Evolutionary conservation across 2,329 filamentous ascomycete genomes (phyloP).

Genomic region (Xylaria digitata): DNA sequence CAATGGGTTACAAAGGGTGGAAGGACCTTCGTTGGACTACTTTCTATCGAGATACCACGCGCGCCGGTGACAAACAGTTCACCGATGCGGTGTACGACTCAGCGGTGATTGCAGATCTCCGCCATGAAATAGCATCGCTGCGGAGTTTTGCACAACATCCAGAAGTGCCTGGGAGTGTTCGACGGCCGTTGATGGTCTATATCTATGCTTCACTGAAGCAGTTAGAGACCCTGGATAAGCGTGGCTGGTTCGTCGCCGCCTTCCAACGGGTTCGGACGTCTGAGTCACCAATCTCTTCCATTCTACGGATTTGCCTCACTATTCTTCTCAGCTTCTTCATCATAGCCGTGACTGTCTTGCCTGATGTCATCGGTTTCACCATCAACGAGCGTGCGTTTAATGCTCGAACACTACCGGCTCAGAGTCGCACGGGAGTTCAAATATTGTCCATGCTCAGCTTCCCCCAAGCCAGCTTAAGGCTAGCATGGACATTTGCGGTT

Average conservation of each 20-base stretch:
- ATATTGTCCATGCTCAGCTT: conserved; percentile 25
- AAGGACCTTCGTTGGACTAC: conserved; percentile 25
- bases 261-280: conserved; percentile 13
- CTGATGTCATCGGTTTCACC: conserved; percentile 30
- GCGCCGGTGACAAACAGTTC: conserved; percentile 16
- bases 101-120: conserved; percentile 11
- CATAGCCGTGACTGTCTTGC: conserved; percentile 24
- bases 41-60: conserved; percentile 27
- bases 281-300: background rate
- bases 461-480: conserved; percentile 25
- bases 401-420: conserved; percentile 25
- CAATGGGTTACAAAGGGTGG: conserved; percentile 21
- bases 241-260: conserved; percentile 19
- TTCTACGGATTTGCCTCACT: conserved; percentile 21
- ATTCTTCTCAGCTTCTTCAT: conserved; percentile 29
- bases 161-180: conserved; percentile 17
- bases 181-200: conserved; percentile 25
- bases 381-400: conserved; percentile 29
- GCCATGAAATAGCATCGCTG: conserved; percentile 26
- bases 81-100: conserved; percentile 9
- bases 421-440: conserved; percentile 28
- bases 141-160: conserved; percentile 22
- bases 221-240: conserved; percentile 26
- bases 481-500: conserved; percentile 32
- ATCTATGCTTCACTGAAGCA: conserved; percentile 25